Percentiles rank a stretch among this genome's conserved stretches.
These are phyloP conservation scores for Monascus ruber DNA, from an alignment of 2,329 filamentous ascomycete species.

Conservation along the genomic window DNA sequence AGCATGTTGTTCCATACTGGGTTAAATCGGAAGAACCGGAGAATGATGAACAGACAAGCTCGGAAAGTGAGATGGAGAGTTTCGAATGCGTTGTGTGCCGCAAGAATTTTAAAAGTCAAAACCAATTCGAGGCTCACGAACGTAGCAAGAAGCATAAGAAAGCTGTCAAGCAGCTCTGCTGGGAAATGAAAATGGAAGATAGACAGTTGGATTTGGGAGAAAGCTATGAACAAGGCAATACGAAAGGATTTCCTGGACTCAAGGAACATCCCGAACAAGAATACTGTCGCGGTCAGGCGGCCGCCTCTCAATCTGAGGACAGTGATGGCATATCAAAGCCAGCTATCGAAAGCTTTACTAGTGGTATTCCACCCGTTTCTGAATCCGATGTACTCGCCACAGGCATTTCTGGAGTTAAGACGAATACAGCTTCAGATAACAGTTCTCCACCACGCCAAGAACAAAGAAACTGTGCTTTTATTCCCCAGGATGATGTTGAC, in stretches of 20 bases:
- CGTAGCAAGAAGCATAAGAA: slow-evolving; percentile 95
- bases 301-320: not conserved
- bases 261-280: not conserved
- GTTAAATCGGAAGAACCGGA: slow-evolving; percentile 48
- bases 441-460: not conserved
- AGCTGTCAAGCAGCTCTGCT: slow-evolving; percentile 64
- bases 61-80: slow-evolving; percentile 40
- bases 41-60: slow-evolving; percentile 37
- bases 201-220: slow-evolving; percentile 30
- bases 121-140: slow-evolving; percentile 83
- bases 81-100: slow-evolving; percentile 54
- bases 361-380: not conserved
- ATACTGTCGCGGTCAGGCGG: not conserved
- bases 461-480: not conserved
- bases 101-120: slow-evolving; percentile 74
- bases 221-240: not conserved
- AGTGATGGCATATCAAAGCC: not conserved
- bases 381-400: not conserved
- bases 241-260: not conserved
- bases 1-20: slow-evolving; percentile 61
- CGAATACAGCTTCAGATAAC: not conserved
- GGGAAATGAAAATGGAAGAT: slow-evolving; percentile 76
- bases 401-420: not conserved
- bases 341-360: not conserved
- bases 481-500: slow-evolving; percentile 23